A percentile compares a stretch with the other conserved stretches of the same genome.
Conservation (phyloP, 2,329 filamentous ascomycete species). For the Fusarium tanahbumbuense region DNA sequence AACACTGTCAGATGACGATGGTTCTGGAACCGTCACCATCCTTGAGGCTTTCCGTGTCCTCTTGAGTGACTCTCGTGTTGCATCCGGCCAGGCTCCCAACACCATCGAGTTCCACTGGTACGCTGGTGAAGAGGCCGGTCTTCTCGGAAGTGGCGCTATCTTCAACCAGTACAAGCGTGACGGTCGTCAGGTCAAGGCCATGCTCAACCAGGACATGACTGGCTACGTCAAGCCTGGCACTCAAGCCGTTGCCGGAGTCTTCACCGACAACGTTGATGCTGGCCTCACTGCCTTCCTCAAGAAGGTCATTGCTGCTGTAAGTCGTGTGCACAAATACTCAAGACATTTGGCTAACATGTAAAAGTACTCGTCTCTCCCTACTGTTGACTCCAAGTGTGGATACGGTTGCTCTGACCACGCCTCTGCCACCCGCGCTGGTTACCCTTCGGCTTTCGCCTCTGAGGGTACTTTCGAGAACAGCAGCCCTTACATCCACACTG, state of each 20-base stretch:
- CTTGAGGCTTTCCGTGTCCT: constrained; percentile 81
- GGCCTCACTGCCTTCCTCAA: constrained; percentile 53
- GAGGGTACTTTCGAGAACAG: constrained; percentile 69
- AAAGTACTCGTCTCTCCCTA: constrained; percentile 54
- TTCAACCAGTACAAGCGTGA: constrained; percentile 53
- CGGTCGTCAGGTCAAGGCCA: constrained; percentile 53
- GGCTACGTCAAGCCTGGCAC: constrained; percentile 52
- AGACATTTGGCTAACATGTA: fast-evolving
- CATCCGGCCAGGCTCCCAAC: constrained; percentile 71
- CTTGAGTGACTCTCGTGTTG: constrained; percentile 70
- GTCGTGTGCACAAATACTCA: fast-evolving
- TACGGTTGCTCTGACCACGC: constrained; percentile 71
- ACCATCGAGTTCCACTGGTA: constrained; percentile 91
- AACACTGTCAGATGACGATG: constrained; percentile 38
- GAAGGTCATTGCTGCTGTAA: constrained; percentile 49
- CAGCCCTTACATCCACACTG: constrained; percentile 79
- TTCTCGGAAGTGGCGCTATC: constrained; percentile 75
- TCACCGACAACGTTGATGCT: constrained; percentile 55
- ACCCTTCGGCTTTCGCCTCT: constrained; percentile 73
- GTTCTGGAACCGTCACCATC: constrained; percentile 68
- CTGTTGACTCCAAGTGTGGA: constrained; percentile 62
- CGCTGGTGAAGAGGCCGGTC: constrained; percentile 81
- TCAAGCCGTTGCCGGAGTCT: constrained; percentile 51
- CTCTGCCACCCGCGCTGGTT: constrained; percentile 73
- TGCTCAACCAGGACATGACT: constrained; percentile 60